Percentiles rank a stretch among this genome's conserved stretches.
These are phyloP conservation scores for Solanum stenotomum DNA, from an alignment of 257 asterid species.

Conservation along the genomic window DNA sequence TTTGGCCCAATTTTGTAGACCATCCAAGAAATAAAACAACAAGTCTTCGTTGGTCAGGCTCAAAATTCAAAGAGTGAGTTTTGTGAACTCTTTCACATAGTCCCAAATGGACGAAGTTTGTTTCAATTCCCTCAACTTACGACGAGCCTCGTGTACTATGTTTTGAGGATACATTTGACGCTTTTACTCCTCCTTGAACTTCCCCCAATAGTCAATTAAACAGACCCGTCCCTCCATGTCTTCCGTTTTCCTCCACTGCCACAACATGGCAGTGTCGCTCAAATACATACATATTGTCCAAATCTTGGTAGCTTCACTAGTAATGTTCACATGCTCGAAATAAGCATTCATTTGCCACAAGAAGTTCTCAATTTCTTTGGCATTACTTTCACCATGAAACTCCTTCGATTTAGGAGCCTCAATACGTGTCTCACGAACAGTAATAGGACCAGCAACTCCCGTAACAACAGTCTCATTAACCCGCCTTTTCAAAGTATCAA, in stretches of 20 bases:
- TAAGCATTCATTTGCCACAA: too few relatives aligned
- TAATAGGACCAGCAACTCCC: too few relatives aligned
- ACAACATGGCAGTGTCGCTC: neutral
- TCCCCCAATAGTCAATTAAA: neutral
- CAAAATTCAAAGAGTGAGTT: neutral
- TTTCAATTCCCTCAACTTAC: too few relatives aligned
- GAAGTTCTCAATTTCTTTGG: too few relatives aligned
- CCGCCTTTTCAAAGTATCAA: too few relatives aligned
- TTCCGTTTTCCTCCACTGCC: neutral
- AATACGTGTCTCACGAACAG: neutral
- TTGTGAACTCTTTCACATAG: neutral
- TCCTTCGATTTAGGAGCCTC: too few relatives aligned
- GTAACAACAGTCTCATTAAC: too few relatives aligned
- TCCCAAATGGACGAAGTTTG: neutral
- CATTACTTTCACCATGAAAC: neutral
- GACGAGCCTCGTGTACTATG: neutral
- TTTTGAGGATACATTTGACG: neutral
- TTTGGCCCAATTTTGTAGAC: neutral
- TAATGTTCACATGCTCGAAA: neutral
- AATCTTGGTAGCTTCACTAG: neutral
- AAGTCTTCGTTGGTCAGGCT: neutral
- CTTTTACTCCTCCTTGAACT: neutral
- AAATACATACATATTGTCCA: accelerated
- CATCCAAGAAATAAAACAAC: neutral
- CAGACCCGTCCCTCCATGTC: neutral